Evolutionary conservation across 176 grass and related monocot species (phyloP), one percentile per base, ranked within the genome.

Genomic region (Rhynchospora tenuis): DNA sequence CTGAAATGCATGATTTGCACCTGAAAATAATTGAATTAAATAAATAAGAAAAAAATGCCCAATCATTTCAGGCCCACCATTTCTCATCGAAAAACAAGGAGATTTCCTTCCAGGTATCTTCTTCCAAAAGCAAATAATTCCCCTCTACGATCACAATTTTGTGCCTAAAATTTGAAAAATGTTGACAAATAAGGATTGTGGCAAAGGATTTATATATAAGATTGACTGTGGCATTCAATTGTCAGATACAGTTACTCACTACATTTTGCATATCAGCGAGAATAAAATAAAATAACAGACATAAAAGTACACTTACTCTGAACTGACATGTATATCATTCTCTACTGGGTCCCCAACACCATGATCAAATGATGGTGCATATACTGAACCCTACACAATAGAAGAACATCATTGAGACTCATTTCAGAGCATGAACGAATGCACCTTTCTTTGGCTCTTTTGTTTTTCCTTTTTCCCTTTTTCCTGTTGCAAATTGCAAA

Each of bases 361-460:
- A 80, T 98, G 92, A 87, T 95, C 95, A 80, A 98, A 98, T 87
- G 95, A 98, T 80, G 95, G 95, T 82, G 87, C 95, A 91, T 93
- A 90, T 84, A 88, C 89, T 83, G 78, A 93, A 64, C 92, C 95
- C 92, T 95, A 45, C 57, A 80, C 57, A 91, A 22, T 62, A 33
- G 19, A 59, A 29, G n/a, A 78, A 24, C 10, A 81, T 46, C 31
- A 52, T 77, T 23, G 83, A 47, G 4, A 59, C 44, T 59, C 2
- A 0, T 15, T 51, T 52, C 15, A 75, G 46, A 75, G 12, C 46
- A 28, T 20, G 50, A 51, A 13, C 0, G 31, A 15, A 51, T 50
- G n/a, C 4, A 75, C 3, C 22, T 52, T 45, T 24, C 46, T 10
- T 46, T 44, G 13, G 4, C 47, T 23, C 19, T 7, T 72, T 72